Evolutionary conservation across 257 asterid species (phyloP), one percentile per base, ranked within the genome.

Genomic region (Forsythia viridissima): DNA sequence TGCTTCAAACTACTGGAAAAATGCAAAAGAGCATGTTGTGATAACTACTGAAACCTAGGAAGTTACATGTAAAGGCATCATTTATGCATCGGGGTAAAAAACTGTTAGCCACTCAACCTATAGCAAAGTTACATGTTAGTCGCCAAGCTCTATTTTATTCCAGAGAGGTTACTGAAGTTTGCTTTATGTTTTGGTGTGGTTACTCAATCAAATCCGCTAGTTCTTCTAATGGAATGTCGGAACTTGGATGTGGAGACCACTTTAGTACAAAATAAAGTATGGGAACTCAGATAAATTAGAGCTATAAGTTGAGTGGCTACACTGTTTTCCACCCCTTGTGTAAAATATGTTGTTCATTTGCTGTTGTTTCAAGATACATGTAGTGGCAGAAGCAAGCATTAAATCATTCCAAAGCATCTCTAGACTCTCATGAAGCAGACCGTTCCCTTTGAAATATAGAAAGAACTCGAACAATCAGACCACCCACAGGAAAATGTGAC

Each of bases 301-400:
- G 24, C 24, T 37, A 48, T 51, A 72, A 40, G 61, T 66, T 20
- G 71, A 42, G 63, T 20, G 37, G 36, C 59, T 15, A 48, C 59
- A 48, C 13, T 48, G 57, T 48, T 48, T 48, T 48, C 57, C 57
- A 76, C 52, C 42, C 39, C 55, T 40, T 40, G 18, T 40, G 24
- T 15, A 48, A 63, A 71, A 51, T 38, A 10, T 24, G 61, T 30
- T 67, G 40, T 8, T 7, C 20, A 15, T 48, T 48, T 48, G n/a
- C 59, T 48, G 20, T 11, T 12, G 52, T 48, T 48, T 48, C 15
- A n/a, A 48, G 20, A 77, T 24, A 12, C 36, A 36, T 38, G 48
- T 70, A 46, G 36, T 69, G 39, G 42, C 78, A 78, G 75, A 73
- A 16, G 70, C 72, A 77, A 48, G 59, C 59, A 15, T 6, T 48